Percentiles rank a stretch among this genome's conserved stretches.
Conservation (phyloP, 768 basidiomycete species). For the Pulveroboletus sp. region DNA sequence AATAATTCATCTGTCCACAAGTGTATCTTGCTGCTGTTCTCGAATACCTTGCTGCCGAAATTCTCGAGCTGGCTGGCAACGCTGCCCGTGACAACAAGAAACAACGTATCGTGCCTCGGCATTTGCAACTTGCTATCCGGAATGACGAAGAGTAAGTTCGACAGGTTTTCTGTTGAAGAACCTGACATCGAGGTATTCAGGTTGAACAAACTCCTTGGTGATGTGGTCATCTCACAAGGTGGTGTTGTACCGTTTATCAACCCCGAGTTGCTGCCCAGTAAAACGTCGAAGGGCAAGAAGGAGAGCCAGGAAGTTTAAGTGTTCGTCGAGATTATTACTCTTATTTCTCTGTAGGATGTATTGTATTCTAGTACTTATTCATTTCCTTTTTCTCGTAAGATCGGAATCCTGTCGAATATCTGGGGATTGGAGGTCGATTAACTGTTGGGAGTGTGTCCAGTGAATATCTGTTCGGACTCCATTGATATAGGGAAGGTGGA, state of each 20-base stretch:
- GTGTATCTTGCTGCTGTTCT: constrained; percentile 61
- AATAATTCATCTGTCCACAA: constrained; percentile 9
- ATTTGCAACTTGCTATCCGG: constrained; percentile 62
- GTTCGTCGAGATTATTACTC: constrained; percentile 15
- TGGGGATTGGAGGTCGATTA: too few relatives aligned
- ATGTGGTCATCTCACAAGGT: constrained; percentile 61
- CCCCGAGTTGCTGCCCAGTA: constrained; percentile 49
- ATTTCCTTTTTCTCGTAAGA: too few relatives aligned
- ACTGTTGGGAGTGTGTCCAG: too few relatives aligned
- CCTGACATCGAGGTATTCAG: constrained; percentile 9
- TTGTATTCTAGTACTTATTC: constrained; percentile 33
- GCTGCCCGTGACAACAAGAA: constrained; percentile 56
- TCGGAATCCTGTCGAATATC: too few relatives aligned
- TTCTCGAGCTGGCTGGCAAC: constrained; percentile 58
- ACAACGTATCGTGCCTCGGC: constrained; percentile 61
- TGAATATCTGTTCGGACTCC: too few relatives aligned
- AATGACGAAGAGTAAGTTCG: constrained; percentile 49
- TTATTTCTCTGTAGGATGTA: constrained; percentile 25
- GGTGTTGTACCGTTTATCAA: constrained; percentile 54
- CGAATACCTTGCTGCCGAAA: constrained; percentile 60
- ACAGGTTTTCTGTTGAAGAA: neutral
- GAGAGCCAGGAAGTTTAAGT: constrained; percentile 43
- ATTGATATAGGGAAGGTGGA: too few relatives aligned
- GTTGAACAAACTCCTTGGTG: constrained; percentile 39
- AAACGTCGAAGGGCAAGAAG: constrained; percentile 52